Base-by-base conservation (phyloP, 345 rosid species). In the Erysimum cheiranthoides region DNA sequence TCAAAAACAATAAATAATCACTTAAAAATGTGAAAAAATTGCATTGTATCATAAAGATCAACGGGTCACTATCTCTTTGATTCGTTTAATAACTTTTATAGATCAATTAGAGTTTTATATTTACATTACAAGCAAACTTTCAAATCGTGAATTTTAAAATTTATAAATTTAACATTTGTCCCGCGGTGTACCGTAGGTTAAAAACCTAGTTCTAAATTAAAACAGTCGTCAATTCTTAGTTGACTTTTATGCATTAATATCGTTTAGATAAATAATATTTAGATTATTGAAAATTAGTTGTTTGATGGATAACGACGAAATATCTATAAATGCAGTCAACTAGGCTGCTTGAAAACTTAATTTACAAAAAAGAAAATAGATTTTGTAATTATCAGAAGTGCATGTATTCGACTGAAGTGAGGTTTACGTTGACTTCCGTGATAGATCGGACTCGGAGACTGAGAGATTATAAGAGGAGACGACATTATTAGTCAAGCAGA, bases 321-420 rank as follows among this genome's bases (percentile, higher is more conserved):
- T 9, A 9, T 30, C 13, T 42, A 68, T 75, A 75, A 75, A 75
- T 75, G 79, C 56, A 75, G 79, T 75, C 74, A 68, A 68, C 79
- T 9, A 60, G 79, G 63, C 56, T 60, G 46, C 69, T 75, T 16
- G 5, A 54, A 58, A 61, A 8, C 1, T 12, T 42, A 17, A 47
- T 67, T 43, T 34, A 10, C 11, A 21, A 21, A 32, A 31, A 28
- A 46, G 4, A 34, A 58, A 43, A 12, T 0, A 18, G 21, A 18
- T 3, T 39, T n/a, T 6, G 12, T 16, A 52, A 56, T 47, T 57
- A 21, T 21, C 25, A 43, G 10, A 39, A 57, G 56, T 58, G n/a
- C n/a, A n/a, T n/a, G n/a, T n/a, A 30, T 61, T 38, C 21, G 40
- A 31, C 38, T n/a, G 52, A 57, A 70, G 57, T 58, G 66, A 58